Evolutionary conservation across 1,139 yeast genomes (phyloP).

Genomic region (Saccharomyces hybrid): DNA sequence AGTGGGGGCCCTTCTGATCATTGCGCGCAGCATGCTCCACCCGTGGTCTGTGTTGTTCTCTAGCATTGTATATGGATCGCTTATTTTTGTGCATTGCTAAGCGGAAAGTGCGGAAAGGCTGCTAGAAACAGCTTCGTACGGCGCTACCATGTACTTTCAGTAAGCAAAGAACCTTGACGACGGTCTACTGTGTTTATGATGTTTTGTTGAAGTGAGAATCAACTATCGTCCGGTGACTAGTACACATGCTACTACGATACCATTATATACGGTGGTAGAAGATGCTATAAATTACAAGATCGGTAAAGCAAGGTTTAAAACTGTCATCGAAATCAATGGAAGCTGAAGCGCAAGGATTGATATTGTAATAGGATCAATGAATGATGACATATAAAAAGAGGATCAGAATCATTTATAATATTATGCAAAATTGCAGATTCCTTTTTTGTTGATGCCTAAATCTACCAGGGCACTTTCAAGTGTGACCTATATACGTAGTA

Average conservation of each 20-base stretch:
- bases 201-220: not conserved
- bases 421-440: too few species aligned
- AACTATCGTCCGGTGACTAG: not conserved
- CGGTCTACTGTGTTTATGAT: not conserved
- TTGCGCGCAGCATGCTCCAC: not conserved
- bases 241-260: not conserved
- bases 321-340: too few species aligned
- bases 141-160: not conserved
- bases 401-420: too few species aligned
- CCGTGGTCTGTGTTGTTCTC: not conserved
- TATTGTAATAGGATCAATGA: too few species aligned
- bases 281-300: too few species aligned
- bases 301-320: too few species aligned
- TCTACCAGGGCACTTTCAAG: too few species aligned
- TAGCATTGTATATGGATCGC: not conserved
- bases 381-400: too few species aligned
- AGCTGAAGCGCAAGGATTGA: too few species aligned
- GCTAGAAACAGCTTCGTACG: not conserved
- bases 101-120: not conserved
- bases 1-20: constrained; percentile 16
- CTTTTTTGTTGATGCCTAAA: too few species aligned
- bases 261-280: too few species aligned
- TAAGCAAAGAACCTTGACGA: not conserved
- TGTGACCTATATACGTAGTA: too few species aligned
- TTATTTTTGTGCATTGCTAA: not conserved